Percentiles rank a stretch among this genome's conserved stretches.
Evolutionary conservation across 2,329 filamentous ascomycete genomes (phyloP).

Genomic region (Chrysosporium keratinophilum): DNA sequence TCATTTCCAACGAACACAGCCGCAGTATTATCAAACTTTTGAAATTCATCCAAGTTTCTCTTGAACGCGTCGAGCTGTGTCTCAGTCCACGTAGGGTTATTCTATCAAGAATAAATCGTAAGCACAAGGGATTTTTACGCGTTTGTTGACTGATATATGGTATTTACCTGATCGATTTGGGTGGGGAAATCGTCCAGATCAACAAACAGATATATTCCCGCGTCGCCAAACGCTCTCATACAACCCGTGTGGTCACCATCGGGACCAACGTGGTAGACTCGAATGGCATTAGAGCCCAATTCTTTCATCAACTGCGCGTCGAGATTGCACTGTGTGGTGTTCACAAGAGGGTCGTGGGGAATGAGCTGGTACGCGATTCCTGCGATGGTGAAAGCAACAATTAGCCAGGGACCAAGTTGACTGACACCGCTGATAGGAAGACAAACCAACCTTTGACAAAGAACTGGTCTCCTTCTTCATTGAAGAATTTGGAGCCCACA

Average conservation of each 20-base stretch:
- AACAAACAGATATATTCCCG: conserved; percentile 72
- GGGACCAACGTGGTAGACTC: conserved; percentile 78
- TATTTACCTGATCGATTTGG: conserved; percentile 33
- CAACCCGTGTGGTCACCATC: conserved; percentile 61
- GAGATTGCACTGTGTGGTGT: conserved; percentile 63
- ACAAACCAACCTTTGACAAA: conserved; percentile 63
- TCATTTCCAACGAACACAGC: conserved; percentile 87
- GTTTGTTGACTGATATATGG: not conserved
- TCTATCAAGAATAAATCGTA: conserved; percentile 29
- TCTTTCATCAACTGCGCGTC: conserved; percentile 70
- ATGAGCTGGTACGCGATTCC: conserved; percentile 62
- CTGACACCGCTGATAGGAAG: conserved; percentile 14
- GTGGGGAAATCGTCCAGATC: conserved; percentile 55
- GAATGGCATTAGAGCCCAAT: conserved; percentile 71
- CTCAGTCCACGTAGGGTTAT: conserved; percentile 58
- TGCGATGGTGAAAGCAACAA: conserved; percentile 26
- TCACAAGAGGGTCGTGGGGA: conserved; percentile 63
- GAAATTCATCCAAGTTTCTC: conserved; percentile 66
- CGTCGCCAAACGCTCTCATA: conserved; percentile 69
- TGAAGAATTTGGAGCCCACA: conserved; percentile 77
- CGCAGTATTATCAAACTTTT: conserved; percentile 65
- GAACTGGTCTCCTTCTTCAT: conserved; percentile 67
- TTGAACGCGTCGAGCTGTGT: conserved; percentile 59
- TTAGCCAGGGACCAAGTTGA: not conserved
- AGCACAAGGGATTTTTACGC: not conserved